Conservation (phyloP, 768 basidiomycete species). For the Tylopilus plumbeoviolaceoides region DNA sequence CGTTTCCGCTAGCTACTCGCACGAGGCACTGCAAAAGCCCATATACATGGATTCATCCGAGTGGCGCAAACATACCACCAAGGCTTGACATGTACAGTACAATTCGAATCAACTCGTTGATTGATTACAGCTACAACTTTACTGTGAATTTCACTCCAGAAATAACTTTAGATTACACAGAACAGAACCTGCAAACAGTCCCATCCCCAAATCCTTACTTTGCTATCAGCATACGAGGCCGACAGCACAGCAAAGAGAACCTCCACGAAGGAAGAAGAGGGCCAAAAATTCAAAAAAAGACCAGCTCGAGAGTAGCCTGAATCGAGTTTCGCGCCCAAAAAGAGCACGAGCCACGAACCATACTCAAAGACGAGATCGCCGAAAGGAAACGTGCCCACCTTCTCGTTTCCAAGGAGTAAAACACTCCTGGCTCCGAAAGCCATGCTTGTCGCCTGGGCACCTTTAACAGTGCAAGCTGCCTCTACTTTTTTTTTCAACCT, state of each 20-base stretch:
- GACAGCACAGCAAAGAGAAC: not conserved
- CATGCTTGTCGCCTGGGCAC: not conserved
- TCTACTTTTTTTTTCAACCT: not conserved
- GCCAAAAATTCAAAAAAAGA: constrained; percentile 12
- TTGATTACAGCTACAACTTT: no score
- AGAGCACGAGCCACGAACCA: constrained; percentile 24
- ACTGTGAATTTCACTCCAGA: no score
- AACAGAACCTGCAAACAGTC: no score
- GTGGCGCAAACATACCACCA: no score
- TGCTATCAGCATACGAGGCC: not conserved
- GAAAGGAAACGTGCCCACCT: not conserved
- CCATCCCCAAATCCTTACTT: not conserved
- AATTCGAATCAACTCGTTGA: no score
- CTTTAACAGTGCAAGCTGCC: not conserved
- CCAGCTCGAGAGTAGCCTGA: constrained; percentile 32
- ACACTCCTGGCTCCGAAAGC: not conserved
- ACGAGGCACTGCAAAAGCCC: not conserved
- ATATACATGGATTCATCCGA: not conserved
- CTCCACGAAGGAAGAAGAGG: constrained; percentile 14
- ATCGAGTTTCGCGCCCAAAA: constrained; percentile 26
- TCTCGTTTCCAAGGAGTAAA: constrained; percentile 10
- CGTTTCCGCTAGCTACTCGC: not conserved
- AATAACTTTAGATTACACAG: no score
- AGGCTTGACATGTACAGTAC: no score
- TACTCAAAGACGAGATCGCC: constrained; percentile 24